Evolutionary conservation across 1,139 yeast genomes (phyloP).

Genomic region (Sugiyamaella xylanicola): DNA sequence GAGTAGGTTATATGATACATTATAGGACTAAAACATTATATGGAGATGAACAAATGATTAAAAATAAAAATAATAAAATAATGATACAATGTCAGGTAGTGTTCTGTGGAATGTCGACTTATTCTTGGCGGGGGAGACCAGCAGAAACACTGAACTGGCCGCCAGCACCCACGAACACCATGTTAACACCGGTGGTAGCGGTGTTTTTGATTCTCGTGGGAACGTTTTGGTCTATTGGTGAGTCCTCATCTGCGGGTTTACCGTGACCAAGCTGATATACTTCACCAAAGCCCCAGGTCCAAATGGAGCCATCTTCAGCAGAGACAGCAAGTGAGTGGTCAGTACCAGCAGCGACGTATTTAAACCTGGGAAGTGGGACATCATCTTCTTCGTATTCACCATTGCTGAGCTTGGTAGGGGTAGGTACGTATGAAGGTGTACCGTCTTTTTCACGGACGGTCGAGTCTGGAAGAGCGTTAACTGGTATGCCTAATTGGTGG

Average conservation of each 20-base stretch:
- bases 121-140: conserved; percentile 49
- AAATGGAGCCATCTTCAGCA: conserved; percentile 72
- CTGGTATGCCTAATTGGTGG: conserved; percentile 84
- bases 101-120: neutral
- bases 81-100: neutral
- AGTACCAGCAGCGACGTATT: conserved; percentile 76
- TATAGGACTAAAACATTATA: too few relatives aligned
- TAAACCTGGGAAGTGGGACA: conserved; percentile 58
- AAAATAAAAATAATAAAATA: neutral
- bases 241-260: conserved; percentile 76
- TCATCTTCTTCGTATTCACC: conserved; percentile 42
- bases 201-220: conserved; percentile 83
- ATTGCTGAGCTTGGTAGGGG: conserved; percentile 65
- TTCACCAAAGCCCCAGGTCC: conserved; percentile 98
- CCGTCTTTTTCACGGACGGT: conserved; percentile 80
- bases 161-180: conserved; percentile 78
- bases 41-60: conserved; percentile 2
- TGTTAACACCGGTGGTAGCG: conserved; percentile 79
- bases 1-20: neutral
- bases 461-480: conserved; percentile 61
- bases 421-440: conserved; percentile 81
- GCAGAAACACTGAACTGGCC: conserved; percentile 94
- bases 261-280: conserved; percentile 96
- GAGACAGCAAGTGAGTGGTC: conserved; percentile 91
- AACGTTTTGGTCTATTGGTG: conserved; percentile 48